phyloP scores from a whole-genome alignment of 805 yeast species.

The Saccharomycopsis fermentans region DNA sequence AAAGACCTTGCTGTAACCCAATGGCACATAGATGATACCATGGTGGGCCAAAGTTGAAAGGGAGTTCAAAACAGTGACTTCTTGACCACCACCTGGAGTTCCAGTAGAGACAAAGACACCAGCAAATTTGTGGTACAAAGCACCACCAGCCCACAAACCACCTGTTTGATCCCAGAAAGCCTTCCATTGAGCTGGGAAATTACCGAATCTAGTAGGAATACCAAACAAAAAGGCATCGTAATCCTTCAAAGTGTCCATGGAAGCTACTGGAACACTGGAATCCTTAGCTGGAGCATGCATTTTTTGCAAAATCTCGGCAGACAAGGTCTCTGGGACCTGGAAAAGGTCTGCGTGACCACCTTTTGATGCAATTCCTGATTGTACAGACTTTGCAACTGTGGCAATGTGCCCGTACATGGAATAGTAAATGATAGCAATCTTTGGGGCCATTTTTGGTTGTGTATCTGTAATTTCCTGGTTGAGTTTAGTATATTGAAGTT shows the following conservation, averaged over 20 bases:
- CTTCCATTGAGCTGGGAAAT: constrained; percentile 65
- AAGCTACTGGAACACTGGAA: constrained; percentile 44
- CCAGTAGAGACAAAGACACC: constrained; percentile 67
- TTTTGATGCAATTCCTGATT: constrained; percentile 57
- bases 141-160: constrained; percentile 63
- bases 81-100: constrained; percentile 72
- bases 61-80: constrained; percentile 50
- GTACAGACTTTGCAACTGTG: constrained; percentile 55
- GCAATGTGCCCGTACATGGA: constrained; percentile 74
- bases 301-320: constrained; percentile 46
- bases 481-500: too few relatives aligned
- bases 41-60: constrained; percentile 60
- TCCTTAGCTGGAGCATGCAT: constrained; percentile 60
- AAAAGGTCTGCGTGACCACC: constrained; percentile 63
- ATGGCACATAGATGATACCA: constrained; percentile 67
- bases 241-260: constrained; percentile 41
- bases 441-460: constrained; percentile 20
- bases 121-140: constrained; percentile 60
- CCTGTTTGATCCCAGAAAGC: constrained; percentile 74
- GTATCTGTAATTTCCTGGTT: too few relatives aligned
- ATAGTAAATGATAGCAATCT: constrained; percentile 69
- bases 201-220: constrained; percentile 72
- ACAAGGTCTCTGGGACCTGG: constrained; percentile 74
- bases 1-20: constrained; percentile 58
- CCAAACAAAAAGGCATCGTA: constrained; percentile 75